phyloP scores from a whole-genome alignment of 768 basidiomycete species.

The Rhizopogon vinicolor region DNA sequence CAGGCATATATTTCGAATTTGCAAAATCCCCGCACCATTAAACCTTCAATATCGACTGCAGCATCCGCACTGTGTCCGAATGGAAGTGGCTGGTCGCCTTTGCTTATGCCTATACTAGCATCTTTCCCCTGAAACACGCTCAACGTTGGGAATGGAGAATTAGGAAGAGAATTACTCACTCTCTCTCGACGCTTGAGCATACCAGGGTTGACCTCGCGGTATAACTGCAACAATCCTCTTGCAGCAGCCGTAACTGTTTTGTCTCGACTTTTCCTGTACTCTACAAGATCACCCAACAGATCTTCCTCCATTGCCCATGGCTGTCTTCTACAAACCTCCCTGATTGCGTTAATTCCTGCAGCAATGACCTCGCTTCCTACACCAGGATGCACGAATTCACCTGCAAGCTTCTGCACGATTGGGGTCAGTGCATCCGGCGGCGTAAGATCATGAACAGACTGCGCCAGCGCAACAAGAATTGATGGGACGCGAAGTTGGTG shows the following conservation, averaged over 20 bases:
- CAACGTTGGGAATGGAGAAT: background rate
- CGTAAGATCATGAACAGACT: slow-evolving; percentile 92
- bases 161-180: slow-evolving; percentile 35
- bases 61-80: slow-evolving; percentile 78
- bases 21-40: slow-evolving; percentile 47
- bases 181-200: slow-evolving; percentile 87
- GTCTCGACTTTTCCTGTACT: slow-evolving; percentile 93
- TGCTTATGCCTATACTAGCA: slow-evolving; percentile 71
- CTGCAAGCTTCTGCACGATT: slow-evolving; percentile 85
- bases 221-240: slow-evolving; percentile 82
- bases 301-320: slow-evolving; percentile 98
- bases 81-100: slow-evolving; percentile 62
- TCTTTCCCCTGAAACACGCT: slow-evolving; percentile 70
- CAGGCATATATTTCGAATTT: background rate
- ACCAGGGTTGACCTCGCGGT: slow-evolving; percentile 93
- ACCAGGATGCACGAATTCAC: slow-evolving; percentile 96
- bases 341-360: slow-evolving; percentile 93
- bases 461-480: slow-evolving; percentile 91
- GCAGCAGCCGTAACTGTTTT: slow-evolving; percentile 91
- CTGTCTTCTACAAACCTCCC: slow-evolving; percentile 91
- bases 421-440: slow-evolving; percentile 91
- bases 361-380: slow-evolving; percentile 94
- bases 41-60: slow-evolving; percentile 84
- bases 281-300: slow-evolving; percentile 84
- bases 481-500: slow-evolving; percentile 90